Evolutionary conservation across 1,139 yeast species (phyloP).

Genomic region (Magnusiomyces tetraspermus): DNA sequence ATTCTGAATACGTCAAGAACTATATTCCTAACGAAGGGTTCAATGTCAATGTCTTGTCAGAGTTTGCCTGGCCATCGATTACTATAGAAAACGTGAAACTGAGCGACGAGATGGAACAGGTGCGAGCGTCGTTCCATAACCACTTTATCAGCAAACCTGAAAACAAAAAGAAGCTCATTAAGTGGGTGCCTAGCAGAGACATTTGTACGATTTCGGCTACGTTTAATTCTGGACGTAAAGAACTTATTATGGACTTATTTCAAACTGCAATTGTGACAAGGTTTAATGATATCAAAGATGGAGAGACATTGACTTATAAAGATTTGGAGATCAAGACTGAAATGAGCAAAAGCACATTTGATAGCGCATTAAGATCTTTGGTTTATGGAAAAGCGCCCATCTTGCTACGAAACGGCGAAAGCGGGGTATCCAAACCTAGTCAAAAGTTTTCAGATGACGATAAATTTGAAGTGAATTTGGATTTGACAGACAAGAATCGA

Average conservation of each 20-base stretch:
- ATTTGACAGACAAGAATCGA: not conserved
- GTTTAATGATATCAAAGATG: slow-evolving; percentile 20
- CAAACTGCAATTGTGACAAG: slow-evolving; percentile 29
- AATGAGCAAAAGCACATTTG: not conserved
- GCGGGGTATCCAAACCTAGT: not conserved
- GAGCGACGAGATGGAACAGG: slow-evolving; percentile 22
- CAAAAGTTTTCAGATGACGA: not conserved
- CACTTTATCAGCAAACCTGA: slow-evolving; percentile 17
- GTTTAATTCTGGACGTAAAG: slow-evolving; percentile 29
- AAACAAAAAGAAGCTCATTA: slow-evolving; percentile 19
- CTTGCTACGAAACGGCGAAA: not conserved
- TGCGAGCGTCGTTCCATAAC: slow-evolving; percentile 20
- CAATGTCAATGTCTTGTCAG: slow-evolving; percentile 26
- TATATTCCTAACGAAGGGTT: slow-evolving; percentile 18
- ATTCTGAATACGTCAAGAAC: slow-evolving; percentile 17
- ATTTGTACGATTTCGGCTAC: slow-evolving; percentile 27
- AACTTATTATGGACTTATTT: slow-evolving; percentile 25
- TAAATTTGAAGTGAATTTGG: not conserved
- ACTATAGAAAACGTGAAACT: slow-evolving; percentile 27
- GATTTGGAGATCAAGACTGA: not conserved
- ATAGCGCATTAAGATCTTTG: not conserved
- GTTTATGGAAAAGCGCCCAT: not conserved
- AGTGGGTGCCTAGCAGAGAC: slow-evolving; percentile 29
- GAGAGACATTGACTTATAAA: slow-evolving; percentile 1
- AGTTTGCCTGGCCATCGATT: slow-evolving; percentile 29